phyloP scores from a whole-genome alignment of 139 green algal genomes.

The Picochlorum sp. region DNA sequence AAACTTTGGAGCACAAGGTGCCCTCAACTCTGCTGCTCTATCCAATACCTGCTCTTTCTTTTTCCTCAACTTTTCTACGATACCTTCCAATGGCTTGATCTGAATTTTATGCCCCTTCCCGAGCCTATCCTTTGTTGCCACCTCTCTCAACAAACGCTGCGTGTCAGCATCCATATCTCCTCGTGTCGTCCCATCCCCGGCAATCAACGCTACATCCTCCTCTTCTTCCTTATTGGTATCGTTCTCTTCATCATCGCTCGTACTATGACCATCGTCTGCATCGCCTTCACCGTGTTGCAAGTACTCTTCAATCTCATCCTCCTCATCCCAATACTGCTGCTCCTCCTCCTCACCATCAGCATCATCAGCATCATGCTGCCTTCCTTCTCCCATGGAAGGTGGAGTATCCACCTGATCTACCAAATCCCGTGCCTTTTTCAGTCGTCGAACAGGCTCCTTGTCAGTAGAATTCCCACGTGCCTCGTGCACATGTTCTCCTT shows the following conservation, averaged over 20 bases:
- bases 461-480: not conserved
- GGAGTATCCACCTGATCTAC: not conserved
- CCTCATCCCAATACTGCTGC: constrained; percentile 27
- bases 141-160: constrained; percentile 36
- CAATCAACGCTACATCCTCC: not conserved
- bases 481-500: not conserved
- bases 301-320: constrained; percentile 40
- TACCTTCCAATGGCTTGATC: constrained; percentile 29
- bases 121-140: constrained; percentile 29
- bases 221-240: not conserved
- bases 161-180: constrained; percentile 26
- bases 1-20: constrained; percentile 11
- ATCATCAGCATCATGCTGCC: not conserved
- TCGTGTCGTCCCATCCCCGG: not conserved
- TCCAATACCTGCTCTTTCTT: constrained; percentile 17
- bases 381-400: not conserved
- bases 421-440: constrained; percentile 2
- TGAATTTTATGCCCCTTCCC: constrained; percentile 27
- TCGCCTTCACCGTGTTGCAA: constrained; percentile 6
- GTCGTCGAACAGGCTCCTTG: not conserved
- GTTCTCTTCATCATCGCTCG: not conserved
- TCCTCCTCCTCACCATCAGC: not conserved
- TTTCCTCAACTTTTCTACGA: constrained; percentile 36
- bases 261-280: not conserved
- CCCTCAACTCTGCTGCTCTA: constrained; percentile 12